phyloP scores from a whole-genome alignment of 441 rosid genomes.

The Aquilaria agallochum region DNA sequence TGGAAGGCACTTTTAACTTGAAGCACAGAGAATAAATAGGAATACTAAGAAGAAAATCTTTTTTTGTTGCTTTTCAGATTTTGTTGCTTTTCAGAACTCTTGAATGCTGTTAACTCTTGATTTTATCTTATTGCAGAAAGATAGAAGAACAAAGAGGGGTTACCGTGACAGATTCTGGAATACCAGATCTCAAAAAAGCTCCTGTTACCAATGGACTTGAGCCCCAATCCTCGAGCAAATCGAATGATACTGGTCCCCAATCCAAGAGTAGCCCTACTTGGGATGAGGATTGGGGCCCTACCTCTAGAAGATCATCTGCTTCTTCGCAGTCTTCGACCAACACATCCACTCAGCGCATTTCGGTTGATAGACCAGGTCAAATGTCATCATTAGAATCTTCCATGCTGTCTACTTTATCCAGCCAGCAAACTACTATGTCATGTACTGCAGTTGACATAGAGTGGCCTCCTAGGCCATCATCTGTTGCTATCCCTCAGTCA shows the following conservation, averaged over 20 bases:
- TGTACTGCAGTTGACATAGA: constrained; percentile 75
- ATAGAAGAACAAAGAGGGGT: constrained; percentile 96
- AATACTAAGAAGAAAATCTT: neutral
- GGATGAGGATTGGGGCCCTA: constrained; percentile 91
- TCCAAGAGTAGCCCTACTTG: constrained; percentile 51
- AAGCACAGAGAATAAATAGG: too few relatives aligned
- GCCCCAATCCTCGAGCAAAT: constrained; percentile 44
- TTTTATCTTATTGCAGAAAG: constrained; percentile 41
- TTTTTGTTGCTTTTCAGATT: neutral
- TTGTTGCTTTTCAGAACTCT: neutral
- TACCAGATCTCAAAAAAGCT: constrained; percentile 48
- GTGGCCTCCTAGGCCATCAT: constrained; percentile 80
- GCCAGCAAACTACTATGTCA: constrained; percentile 38
- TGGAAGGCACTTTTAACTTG: too few relatives aligned
- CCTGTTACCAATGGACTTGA: constrained; percentile 36
- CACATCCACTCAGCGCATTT: constrained; percentile 17
- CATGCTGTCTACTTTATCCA: constrained; percentile 27
- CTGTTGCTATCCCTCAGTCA: constrained; percentile 27
- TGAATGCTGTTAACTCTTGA: constrained; percentile 7
- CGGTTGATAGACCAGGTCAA: constrained; percentile 32
- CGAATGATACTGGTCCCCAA: constrained; percentile 41
- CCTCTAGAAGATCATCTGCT: constrained; percentile 25
- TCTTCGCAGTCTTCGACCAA: constrained; percentile 30
- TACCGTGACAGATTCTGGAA: constrained; percentile 58
- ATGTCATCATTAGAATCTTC: constrained; percentile 38